Evolutionary conservation across 495 filamentous ascomycete genomes (phyloP), one percentile per base, ranked within the genome.

Genomic region (Cetradonia linearis): DNA sequence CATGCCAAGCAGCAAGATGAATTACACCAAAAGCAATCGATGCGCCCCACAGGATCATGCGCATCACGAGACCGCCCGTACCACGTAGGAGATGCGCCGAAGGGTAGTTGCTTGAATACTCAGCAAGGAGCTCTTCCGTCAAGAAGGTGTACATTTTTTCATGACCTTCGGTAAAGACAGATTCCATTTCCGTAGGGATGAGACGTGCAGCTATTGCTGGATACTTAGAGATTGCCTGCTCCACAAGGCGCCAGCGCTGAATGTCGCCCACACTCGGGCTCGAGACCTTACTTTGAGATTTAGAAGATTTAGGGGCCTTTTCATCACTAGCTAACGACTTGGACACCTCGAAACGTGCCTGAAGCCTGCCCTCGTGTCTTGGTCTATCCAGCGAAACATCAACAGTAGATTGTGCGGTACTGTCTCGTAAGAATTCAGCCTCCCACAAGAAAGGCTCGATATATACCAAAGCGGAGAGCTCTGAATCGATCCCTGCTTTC

Each of bases 1-100:
- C 64, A 55, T 70, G 61, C 71, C 71, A 74, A 0, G 63, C 67
- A 10, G 66, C 27, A 38, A 69, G 34, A 40, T 70, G 72, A 6
- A 71, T 61, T 34, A 46, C 61, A 14, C 61, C 55, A 34, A 66
- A 70, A 2, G 64, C 23, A 5, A 72, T 44, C 6, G 30, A 44
- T 10, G 63, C 60, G 34, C 25, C 34, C 55, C 63, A 62, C 6
- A 62, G 14, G 3, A 56, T 42, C 55, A 65, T 62, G 31, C 60
- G 55, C 48, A 62, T 49, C 16, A 59, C 42, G 10, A 59, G 48
- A 30, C 56, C 60, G 30, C 50, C 44, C 34, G 49, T 56, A 10
- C 44, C 42, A 8, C 60, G 55, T 8, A 65, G 48, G 25, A 65
- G 63, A 34, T 65, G 23, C 5, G 40, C 56, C 7, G 47, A 31